Base-by-base conservation (phyloP, 176 grass and related monocot genomes). In the Carex kokanica region DNA sequence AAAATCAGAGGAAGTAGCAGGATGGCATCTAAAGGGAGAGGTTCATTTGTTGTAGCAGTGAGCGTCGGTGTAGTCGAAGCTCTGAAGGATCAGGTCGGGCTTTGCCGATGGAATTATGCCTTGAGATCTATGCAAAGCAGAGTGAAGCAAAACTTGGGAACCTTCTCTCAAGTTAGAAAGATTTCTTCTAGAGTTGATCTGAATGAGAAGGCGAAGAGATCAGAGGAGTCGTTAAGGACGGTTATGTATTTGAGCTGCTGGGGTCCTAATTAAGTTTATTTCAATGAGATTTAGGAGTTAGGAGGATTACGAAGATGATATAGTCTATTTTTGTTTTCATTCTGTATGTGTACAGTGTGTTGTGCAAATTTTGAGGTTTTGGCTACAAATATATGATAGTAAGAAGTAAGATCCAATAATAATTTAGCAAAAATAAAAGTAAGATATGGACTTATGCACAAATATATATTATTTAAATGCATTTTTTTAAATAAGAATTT, bases 31-130 rank as follows among this genome's bases (percentile, higher is more conserved):
- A 78, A 80, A 2, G 83, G 87, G 0, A 94, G 71, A 82, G 80
- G 80, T 1, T 94, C 90, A 13, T 90, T 88, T 71, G 49, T 78
- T 10, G 90, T 86, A 27, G 93, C 90, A 38, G 77, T 85, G 57
- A 94, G 86, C 82, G 88, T 94, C 1, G 84, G 86, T 12, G 81
- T 86, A 0, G 90, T 92, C 58, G 93, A 94, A 69, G 93, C 86
- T 7, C 85, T 94, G 56, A 95, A 95, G 81, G 92, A 88, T 24
- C 88, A 90, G 74, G 91, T 49, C 0, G 87, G 85, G 0, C 55
- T 91, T 2, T 91, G 88, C 64, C 65, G 83, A 11, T 89, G 91
- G 89, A 93, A 88, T 64, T 77, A 87, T 81, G 89, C 70, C 6
- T 60, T 91, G 64, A 80, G 81, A 2, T 88, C 71, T 2, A 7